Evolutionary conservation across 1,284 basidiomycete genomes (phyloP).

Genomic region (Trametes polyzona): DNA sequence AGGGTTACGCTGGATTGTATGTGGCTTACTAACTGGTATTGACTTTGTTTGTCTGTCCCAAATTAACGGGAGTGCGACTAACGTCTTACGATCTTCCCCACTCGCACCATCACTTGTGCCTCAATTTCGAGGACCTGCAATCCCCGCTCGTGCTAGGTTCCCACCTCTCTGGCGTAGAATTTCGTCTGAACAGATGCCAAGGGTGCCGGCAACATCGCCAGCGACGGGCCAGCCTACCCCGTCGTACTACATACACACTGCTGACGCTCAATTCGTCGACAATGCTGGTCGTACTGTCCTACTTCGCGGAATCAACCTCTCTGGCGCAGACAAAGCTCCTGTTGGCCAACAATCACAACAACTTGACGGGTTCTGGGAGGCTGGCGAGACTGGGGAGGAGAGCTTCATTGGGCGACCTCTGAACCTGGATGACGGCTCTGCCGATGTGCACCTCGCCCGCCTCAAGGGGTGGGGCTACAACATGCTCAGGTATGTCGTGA

Average conservation of each 20-base stretch:
- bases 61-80: too few relatives aligned
- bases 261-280: conserved; percentile 82
- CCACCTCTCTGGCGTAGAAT: too few relatives aligned
- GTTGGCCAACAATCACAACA: conserved; percentile 67
- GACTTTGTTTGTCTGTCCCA: too few relatives aligned
- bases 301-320: conserved; percentile 92
- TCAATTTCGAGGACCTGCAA: too few relatives aligned
- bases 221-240: conserved; percentile 65
- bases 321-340: conserved; percentile 87
- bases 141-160: neutral
- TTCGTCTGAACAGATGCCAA: conserved; percentile 50
- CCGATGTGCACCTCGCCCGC: conserved; percentile 87
- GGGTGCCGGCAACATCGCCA: conserved; percentile 64
- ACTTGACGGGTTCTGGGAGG: conserved; percentile 88
- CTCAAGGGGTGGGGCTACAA: conserved; percentile 95
- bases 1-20: too few relatives aligned
- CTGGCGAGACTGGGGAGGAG: conserved; percentile 74
- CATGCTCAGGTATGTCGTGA: conserved; percentile 87
- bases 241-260: conserved; percentile 66
- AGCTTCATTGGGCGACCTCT: conserved; percentile 81
- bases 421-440: conserved; percentile 82
- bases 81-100: too few relatives aligned
- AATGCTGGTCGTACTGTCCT: conserved; percentile 82
- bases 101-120: too few relatives aligned
- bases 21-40: too few relatives aligned